Conservation (phyloP, 768 basidiomycete genomes). For the Boletus sp. region DNA sequence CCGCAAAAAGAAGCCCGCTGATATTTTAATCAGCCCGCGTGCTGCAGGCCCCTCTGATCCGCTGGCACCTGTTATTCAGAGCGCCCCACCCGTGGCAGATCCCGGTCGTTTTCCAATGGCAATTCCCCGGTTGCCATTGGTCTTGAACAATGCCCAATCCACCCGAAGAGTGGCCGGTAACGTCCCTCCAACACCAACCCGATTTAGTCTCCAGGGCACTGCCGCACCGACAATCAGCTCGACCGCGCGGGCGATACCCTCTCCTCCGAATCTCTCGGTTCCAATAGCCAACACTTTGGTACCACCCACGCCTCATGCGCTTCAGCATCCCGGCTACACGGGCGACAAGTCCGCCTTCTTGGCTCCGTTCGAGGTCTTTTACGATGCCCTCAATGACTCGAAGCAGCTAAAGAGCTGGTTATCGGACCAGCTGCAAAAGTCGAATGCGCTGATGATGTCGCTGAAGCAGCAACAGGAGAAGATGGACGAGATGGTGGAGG, state of each 20-base stretch:
- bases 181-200: constrained; percentile 72
- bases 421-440: constrained; percentile 65
- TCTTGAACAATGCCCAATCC: constrained; percentile 41
- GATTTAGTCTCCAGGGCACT: constrained; percentile 46
- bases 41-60: constrained; percentile 51
- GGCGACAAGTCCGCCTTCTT: constrained; percentile 75
- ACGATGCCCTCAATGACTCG: constrained; percentile 79
- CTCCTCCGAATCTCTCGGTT: constrained; percentile 58
- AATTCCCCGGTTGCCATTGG: constrained; percentile 60
- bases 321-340: constrained; percentile 57
- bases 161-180: constrained; percentile 52
- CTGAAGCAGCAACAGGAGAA: constrained; percentile 61
- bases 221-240: constrained; percentile 20
- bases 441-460: constrained; percentile 50
- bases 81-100: constrained; percentile 61
- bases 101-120: constrained; percentile 56
- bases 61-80: constrained; percentile 67
- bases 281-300: constrained; percentile 65
- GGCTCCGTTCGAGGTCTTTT: constrained; percentile 79
- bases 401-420: constrained; percentile 77
- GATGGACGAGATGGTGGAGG: constrained; percentile 55
- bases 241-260: constrained; percentile 35
- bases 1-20: constrained; percentile 70
- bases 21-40: constrained; percentile 73
- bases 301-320: constrained; percentile 65